phyloP scores from a whole-genome alignment of 2,329 filamentous ascomycete genomes.

The Apiospora pterosperma region DNA sequence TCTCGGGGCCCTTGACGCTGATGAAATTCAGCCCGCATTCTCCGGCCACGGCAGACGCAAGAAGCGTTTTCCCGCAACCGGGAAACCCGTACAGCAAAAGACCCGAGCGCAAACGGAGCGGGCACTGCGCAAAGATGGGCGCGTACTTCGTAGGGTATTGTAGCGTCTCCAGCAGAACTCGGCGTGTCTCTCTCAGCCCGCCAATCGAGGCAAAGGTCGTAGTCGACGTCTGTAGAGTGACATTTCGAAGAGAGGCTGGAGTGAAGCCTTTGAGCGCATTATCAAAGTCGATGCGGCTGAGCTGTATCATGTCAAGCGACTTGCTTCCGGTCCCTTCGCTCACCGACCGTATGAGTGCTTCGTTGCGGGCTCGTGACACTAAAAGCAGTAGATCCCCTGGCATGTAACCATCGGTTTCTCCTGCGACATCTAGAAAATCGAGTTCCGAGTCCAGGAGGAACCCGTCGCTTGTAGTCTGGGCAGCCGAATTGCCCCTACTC shows the following conservation, averaged over 20 bases:
- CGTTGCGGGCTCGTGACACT: conserved; percentile 82
- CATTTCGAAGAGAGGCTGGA: conserved; percentile 89
- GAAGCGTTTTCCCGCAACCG: conserved; percentile 92
- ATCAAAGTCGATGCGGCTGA: conserved; percentile 75
- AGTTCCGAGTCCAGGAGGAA: conserved; percentile 74
- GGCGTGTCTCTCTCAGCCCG: conserved; percentile 79
- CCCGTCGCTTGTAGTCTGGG: conserved; percentile 44
- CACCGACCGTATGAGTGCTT: conserved; percentile 85
- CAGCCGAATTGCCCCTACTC: conserved; percentile 37
- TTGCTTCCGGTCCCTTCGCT: conserved; percentile 44
- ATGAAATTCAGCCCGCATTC: conserved; percentile 99
- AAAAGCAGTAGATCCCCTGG: conserved; percentile 87
- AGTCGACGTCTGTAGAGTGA: conserved; percentile 87
- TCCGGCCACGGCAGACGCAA: conserved; percentile 94
- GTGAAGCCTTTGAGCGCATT: conserved; percentile 88
- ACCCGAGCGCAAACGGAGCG: conserved; percentile 88
- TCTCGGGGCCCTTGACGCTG: conserved; percentile 95
- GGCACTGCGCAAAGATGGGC: conserved; percentile 94
- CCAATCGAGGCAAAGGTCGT: conserved; percentile 93
- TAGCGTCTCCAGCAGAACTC: conserved; percentile 89
- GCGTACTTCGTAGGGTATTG: conserved; percentile 98
- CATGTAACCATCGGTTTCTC: conserved; percentile 97
- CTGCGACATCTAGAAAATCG: conserved; percentile 89
- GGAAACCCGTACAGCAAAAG: conserved; percentile 92
- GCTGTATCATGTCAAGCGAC: conserved; percentile 52